phyloP scores from a whole-genome alignment of 257 asterid species.

The Plantago ovata region DNA sequence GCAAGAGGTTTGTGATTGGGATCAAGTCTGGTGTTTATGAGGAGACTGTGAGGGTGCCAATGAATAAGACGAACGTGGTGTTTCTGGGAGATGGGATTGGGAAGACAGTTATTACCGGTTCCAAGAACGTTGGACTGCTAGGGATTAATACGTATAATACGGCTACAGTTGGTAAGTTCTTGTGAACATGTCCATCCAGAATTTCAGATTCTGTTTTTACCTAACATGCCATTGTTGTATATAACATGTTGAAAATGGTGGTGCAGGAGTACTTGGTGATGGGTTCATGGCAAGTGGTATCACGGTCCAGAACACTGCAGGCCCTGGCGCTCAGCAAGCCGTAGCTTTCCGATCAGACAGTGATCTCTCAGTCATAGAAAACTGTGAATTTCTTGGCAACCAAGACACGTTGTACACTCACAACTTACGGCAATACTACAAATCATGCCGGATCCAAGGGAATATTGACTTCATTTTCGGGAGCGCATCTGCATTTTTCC shows the following conservation, averaged over 20 bases:
- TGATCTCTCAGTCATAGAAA: constrained; percentile 24
- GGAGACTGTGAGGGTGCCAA: constrained; percentile 55
- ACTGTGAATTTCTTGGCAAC: constrained; percentile 29
- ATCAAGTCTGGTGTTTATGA: constrained; percentile 55
- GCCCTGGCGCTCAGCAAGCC: constrained; percentile 31
- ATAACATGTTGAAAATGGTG: background rate
- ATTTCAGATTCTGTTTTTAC: background rate
- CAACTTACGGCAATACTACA: constrained; percentile 30
- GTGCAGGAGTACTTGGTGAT: constrained; percentile 30
- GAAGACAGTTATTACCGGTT: constrained; percentile 61
- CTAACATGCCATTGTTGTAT: background rate
- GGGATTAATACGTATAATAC: constrained; percentile 52
- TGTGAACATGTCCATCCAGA: too few relatives aligned
- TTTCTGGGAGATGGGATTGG: constrained; percentile 74
- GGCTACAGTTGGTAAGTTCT: constrained; percentile 60
- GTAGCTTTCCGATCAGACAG: constrained; percentile 34
- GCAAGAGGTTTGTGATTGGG: constrained; percentile 48
- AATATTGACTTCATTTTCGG: constrained; percentile 35
- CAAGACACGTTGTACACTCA: constrained; percentile 35
- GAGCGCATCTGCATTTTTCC: constrained; percentile 29
- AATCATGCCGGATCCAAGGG: constrained; percentile 31
- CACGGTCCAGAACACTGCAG: constrained; percentile 32
- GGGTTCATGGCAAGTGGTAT: constrained; percentile 33
- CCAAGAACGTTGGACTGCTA: constrained; percentile 41
- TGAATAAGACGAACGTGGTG: constrained; percentile 61